phyloP scores from a whole-genome alignment of 805 yeast species.

The Sugiyamaella chiloensis region DNA sequence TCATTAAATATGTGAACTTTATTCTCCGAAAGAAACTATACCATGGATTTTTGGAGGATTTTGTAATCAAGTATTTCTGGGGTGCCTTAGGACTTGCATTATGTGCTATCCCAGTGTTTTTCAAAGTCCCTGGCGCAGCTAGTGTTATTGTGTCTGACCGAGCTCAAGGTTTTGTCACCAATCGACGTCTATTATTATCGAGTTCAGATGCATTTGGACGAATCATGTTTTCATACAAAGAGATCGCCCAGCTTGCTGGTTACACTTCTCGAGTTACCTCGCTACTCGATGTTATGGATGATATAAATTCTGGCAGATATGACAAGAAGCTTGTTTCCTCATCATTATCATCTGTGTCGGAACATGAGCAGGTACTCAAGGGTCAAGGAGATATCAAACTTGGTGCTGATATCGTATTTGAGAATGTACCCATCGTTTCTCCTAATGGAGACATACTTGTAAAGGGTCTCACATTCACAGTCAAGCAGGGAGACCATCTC shows the following conservation, averaged over 20 bases:
- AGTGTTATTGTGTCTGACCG: slow-evolving; percentile 25
- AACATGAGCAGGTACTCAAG: slow-evolving; percentile 19
- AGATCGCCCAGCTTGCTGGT: slow-evolving; percentile 77
- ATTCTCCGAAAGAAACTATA: slow-evolving; percentile 70
- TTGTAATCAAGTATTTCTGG: slow-evolving; percentile 88
- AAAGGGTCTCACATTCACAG: slow-evolving; percentile 61
- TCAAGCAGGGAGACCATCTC: slow-evolving; percentile 78
- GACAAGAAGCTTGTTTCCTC: slow-evolving; percentile 29
- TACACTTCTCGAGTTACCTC: slow-evolving; percentile 72
- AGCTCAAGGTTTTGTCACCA: slow-evolving; percentile 85
- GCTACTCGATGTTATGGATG: slow-evolving; percentile 60
- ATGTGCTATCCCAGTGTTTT: slow-evolving; percentile 86
- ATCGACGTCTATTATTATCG: slow-evolving; percentile 74
- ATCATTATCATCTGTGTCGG: slow-evolving; percentile 17
- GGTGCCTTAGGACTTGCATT: slow-evolving; percentile 91
- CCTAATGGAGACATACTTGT: slow-evolving; percentile 78
- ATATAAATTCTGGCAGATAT: slow-evolving; percentile 41
- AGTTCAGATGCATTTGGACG: slow-evolving; percentile 88
- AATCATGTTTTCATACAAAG: slow-evolving; percentile 79
- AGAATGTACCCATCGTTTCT: slow-evolving; percentile 74
- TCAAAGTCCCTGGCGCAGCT: slow-evolving; percentile 46
- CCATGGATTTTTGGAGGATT: slow-evolving; percentile 82
- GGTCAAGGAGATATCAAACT: slow-evolving; percentile 35
- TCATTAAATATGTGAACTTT: slow-evolving; percentile 72
- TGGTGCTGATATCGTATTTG: slow-evolving; percentile 62